Conservation (phyloP, 129 eudicot genomes). For the Helianthus tuberosus region DNA sequence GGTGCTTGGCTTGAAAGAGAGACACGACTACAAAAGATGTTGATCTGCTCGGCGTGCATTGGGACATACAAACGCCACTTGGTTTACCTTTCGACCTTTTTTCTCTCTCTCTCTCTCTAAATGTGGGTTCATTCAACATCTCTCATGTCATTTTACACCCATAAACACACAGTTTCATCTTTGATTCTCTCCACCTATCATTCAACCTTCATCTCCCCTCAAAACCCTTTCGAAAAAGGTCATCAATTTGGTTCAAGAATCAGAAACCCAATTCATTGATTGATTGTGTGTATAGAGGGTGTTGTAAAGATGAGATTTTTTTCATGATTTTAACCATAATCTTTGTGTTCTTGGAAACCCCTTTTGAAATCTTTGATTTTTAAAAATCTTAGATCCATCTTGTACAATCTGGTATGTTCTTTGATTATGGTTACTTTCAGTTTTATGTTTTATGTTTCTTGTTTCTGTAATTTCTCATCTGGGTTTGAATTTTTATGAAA, state of each 20-base stretch:
- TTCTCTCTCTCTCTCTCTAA: not conserved
- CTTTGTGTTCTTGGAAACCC: constrained; percentile 14
- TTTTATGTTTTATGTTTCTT: constrained; percentile 12
- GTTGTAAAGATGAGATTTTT: constrained; percentile 2
- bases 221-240: constrained; percentile 5
- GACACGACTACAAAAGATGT: constrained; percentile 8
- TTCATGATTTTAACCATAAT: constrained; percentile 4
- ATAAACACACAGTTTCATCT: constrained; percentile 22
- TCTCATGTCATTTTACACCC: constrained; percentile 21
- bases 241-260: constrained; percentile 25
- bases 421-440: not conserved
- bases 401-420: constrained; percentile 32
- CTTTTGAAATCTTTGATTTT: constrained; percentile 8
- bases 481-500: constrained; percentile 11
- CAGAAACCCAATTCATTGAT: constrained; percentile 24
- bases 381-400: constrained; percentile 25
- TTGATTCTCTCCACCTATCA: constrained; percentile 26
- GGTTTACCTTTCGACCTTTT: constrained; percentile 7
- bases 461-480: constrained; percentile 9
- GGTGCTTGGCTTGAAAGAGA: constrained; percentile 29
- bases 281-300: not conserved
- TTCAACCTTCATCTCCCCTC: not conserved
- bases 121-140: constrained; percentile 1
- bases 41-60: constrained; percentile 23
- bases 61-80: constrained; percentile 22